A percentile compares a stretch with the other conserved stretches of the same genome.
These are phyloP conservation scores for Phyllosticta paracitricarpa DNA, from an alignment of 2,329 filamentous ascomycete species.

Conservation along the genomic window DNA sequence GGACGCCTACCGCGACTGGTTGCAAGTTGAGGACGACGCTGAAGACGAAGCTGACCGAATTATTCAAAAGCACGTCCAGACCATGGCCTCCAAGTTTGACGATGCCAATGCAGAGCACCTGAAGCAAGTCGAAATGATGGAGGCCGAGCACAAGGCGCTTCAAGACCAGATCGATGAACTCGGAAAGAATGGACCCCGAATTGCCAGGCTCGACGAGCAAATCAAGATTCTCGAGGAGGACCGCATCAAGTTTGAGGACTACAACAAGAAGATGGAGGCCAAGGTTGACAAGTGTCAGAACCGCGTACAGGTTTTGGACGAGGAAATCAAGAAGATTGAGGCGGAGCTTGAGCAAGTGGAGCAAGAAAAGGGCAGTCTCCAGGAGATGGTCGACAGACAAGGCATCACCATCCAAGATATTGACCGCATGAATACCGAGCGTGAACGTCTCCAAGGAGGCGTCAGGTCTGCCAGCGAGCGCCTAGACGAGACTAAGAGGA, in stretches of 20 bases:
- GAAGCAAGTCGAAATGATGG: constrained; percentile 73
- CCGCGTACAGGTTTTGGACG: constrained; percentile 70
- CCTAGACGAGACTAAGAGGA: constrained; percentile 76
- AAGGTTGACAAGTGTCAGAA: constrained; percentile 83
- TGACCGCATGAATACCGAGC: constrained; percentile 94
- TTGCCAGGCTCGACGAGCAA: constrained; percentile 74
- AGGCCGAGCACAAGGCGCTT: constrained; percentile 73
- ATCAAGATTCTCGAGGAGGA: constrained; percentile 94
- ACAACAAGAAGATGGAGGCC: constrained; percentile 73
- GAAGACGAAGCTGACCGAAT: constrained; percentile 84
- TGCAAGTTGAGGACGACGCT: constrained; percentile 61
- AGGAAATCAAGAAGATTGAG: constrained; percentile 75
- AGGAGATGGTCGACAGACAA: constrained; percentile 80
- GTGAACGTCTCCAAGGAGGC: constrained; percentile 82
- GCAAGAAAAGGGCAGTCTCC: constrained; percentile 67
- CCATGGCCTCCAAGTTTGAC: constrained; percentile 83
- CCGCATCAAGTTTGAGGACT: constrained; percentile 88
- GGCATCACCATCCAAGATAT: constrained; percentile 97
- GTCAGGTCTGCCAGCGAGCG: constrained; percentile 67
- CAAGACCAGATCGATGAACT: constrained; percentile 81
- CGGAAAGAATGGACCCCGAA: constrained; percentile 75
- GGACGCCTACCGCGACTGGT: constrained; percentile 84
- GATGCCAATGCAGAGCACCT: constrained; percentile 73
- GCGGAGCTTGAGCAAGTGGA: constrained; percentile 76
- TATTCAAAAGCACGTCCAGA: constrained; percentile 72